Percentiles rank a stretch among this genome's conserved stretches.
Evolutionary conservation across 2,329 filamentous ascomycete species (phyloP).

Genomic region (Talaromyces sp.): DNA sequence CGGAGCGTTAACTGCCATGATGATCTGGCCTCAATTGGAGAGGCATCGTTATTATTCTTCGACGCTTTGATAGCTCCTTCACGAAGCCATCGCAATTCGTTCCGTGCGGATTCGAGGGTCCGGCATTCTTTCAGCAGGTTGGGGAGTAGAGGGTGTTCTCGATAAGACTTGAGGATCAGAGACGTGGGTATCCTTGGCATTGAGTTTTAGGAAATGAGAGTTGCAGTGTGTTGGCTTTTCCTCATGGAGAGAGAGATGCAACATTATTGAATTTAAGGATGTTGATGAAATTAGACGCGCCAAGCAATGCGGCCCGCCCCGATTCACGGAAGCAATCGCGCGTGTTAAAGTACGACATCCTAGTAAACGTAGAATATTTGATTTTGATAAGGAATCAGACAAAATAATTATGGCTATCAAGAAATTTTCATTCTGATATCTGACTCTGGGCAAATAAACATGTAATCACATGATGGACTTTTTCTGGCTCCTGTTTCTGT

Average conservation of each 20-base stretch:
- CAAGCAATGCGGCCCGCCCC: no score
- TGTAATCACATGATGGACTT: no score
- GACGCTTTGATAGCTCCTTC: conserved; percentile 29
- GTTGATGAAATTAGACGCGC: neutral
- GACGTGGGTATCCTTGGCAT: conserved; percentile 42
- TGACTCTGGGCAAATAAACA: no score
- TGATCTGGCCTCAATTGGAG: neutral
- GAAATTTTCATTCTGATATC: no score
- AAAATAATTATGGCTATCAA: no score
- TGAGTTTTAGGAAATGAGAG: neutral
- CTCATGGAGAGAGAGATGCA: neutral
- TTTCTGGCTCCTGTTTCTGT: no score
- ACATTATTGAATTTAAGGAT: neutral
- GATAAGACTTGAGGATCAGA: conserved; percentile 33
- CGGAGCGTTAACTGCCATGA: conserved; percentile 29
- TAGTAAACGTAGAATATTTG: no score
- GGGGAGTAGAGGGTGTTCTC: conserved; percentile 33
- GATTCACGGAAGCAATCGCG: no score
- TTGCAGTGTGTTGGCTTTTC: neutral
- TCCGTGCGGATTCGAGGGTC: conserved; percentile 38
- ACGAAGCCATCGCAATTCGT: conserved; percentile 45
- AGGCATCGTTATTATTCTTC: neutral
- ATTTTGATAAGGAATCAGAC: no score
- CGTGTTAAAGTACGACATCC: no score
- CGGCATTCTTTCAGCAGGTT: conserved; percentile 42